Percentiles rank a stretch among this genome's conserved stretches.
Conservation (phyloP, 2,329 filamentous ascomycete genomes). For the Neoscytalidium dimidiatum region DNA sequence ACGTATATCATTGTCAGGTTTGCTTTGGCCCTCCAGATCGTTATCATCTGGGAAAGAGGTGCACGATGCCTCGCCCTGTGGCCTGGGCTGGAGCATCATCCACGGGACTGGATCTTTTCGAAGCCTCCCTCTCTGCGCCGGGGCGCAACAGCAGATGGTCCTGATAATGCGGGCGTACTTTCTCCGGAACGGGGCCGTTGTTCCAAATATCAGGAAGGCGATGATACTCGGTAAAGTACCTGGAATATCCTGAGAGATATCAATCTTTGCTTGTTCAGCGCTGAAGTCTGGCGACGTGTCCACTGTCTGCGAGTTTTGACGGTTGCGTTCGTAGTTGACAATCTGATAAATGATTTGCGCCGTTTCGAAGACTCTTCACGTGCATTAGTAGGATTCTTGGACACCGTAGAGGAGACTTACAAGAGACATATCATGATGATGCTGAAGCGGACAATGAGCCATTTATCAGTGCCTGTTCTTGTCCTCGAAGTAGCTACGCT, state of each 20-base stretch:
- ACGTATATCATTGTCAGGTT: background rate
- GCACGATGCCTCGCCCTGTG: background rate
- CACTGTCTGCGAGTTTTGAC: background rate
- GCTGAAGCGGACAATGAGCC: constrained; percentile 14
- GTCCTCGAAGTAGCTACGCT: background rate
- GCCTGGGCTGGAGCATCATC: constrained; percentile 7
- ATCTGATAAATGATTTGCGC: constrained; percentile 13
- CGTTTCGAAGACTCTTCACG: constrained; percentile 10
- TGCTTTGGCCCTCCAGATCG: background rate
- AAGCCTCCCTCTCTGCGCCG: background rate
- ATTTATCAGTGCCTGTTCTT: constrained; percentile 7
- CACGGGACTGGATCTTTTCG: background rate
- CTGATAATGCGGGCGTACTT: background rate
- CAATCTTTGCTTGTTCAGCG: constrained; percentile 1
- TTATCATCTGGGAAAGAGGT: background rate
- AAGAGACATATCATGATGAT: constrained; percentile 19
- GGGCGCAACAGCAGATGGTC: background rate
- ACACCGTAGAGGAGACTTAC: background rate
- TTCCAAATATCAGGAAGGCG: constrained; percentile 14
- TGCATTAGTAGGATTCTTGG: background rate
- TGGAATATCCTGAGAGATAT: constrained; percentile 6
- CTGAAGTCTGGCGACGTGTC: constrained; percentile 7
- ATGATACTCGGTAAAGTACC: constrained; percentile 8
- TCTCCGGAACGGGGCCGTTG: background rate
- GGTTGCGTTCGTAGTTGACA: constrained; percentile 13